Percentiles rank a stretch among this genome's conserved stretches.
These are phyloP conservation scores for Xylaria sp. DNA, from an alignment of 2,329 filamentous ascomycete species.

Conservation along the genomic window DNA sequence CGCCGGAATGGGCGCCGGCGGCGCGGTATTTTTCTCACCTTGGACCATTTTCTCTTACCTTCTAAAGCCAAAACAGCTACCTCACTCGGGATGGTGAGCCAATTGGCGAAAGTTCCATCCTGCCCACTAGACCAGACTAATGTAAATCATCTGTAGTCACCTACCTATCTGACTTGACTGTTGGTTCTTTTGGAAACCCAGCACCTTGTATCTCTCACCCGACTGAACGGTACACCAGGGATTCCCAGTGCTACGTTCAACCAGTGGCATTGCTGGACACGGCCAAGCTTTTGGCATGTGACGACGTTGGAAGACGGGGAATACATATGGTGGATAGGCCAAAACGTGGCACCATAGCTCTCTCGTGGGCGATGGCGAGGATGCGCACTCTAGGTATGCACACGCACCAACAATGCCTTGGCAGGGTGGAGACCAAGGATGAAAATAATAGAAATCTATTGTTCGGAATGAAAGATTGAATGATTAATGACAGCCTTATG, in stretches of 20 bases:
- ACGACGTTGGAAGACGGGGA: slow-evolving; percentile 7
- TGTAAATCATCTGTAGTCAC: not conserved
- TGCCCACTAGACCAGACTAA: not conserved
- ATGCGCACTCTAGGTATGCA: not conserved
- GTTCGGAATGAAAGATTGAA: not conserved
- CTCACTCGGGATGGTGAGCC: slow-evolving; percentile 1
- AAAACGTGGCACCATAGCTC: slow-evolving; percentile 32
- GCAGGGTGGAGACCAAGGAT: slow-evolving; percentile 14
- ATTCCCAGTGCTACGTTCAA: slow-evolving; percentile 10
- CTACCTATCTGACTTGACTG: not conserved
- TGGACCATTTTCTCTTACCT: not conserved
- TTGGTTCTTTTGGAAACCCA: slow-evolving; percentile 13
- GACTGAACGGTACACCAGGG: slow-evolving; percentile 31
- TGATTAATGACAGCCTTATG: slow-evolving; percentile 19
- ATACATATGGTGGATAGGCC: not conserved
- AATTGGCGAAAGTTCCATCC: slow-evolving; percentile 4
- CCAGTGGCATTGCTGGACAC: slow-evolving; percentile 32
- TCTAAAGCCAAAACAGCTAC: not conserved
- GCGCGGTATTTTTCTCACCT: not conserved
- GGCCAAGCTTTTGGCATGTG: slow-evolving; percentile 29
- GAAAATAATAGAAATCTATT: not conserved
- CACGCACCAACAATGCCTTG: slow-evolving; percentile 23
- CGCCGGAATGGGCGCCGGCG: slow-evolving; percentile 12
- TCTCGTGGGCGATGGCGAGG: not conserved
- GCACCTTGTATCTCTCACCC: slow-evolving; percentile 13